Evolutionary conservation across 495 filamentous ascomycete genomes (phyloP), one percentile per base, ranked within the genome.

Genomic region (Haplographium delicatum): DNA sequence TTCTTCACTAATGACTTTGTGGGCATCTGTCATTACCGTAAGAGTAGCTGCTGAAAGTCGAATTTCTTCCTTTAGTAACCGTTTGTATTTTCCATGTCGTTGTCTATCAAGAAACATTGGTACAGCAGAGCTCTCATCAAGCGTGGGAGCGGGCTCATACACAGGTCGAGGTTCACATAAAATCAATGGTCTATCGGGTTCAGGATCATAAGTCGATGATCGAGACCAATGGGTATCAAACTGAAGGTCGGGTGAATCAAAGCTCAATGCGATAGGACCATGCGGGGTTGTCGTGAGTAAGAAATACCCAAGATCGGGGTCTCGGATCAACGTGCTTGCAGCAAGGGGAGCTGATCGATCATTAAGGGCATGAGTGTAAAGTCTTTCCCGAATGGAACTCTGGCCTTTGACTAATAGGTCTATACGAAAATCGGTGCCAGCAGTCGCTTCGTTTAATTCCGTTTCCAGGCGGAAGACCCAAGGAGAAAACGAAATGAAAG

Each of bases 391-490:
- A 5, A 75, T 65, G 5, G 82, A 83, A 7, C 72, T 73, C 15
- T 79, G 69, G 13, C 79, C 78, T 33, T 85, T 79, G 25, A 80
- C 80, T 9, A 95, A 69, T 4, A 87, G 68, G 38, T 84, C 74
- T 3, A 94, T 66, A 34, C 90, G 83, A 67, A 94, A 89, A 20
- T 78, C 79, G 2, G 80, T 73, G 3, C 88, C 88, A 1, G 78
- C 72, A 4, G 77, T 72, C 10, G 82, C 80, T 43, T 81, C 76
- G 15, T 72, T 73, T 2, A 95, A 69, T 64, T 96, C 90, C 26
- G 73, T 75, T 66, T 93, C 86, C 1, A 96, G 73, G 26, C 80
- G 76, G 50, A 82, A 81, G 5, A 85, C 76, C 88, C 88, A 95
- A 1, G 85, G 75, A 5, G 75, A 66, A 46, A 94, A 67, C 1